Evolutionary conservation across 1,284 basidiomycete species (phyloP).

Genomic region (Puccinia hordei): DNA sequence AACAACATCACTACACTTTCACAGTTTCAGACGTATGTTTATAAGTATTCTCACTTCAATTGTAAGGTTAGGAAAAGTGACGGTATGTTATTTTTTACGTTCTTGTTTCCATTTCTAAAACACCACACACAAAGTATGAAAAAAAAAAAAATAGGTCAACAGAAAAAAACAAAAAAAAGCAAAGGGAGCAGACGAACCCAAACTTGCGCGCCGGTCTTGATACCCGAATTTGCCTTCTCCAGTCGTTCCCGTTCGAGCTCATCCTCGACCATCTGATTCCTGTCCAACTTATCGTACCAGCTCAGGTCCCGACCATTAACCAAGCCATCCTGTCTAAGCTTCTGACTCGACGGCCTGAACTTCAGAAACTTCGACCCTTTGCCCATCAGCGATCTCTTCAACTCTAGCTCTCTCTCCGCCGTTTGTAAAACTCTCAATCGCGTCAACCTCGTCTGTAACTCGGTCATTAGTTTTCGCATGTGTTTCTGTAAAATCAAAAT

Average conservation of each 20-base stretch:
- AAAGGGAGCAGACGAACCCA: conserved; percentile 32
- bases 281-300: conserved; percentile 50
- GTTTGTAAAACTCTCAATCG: conserved; percentile 34
- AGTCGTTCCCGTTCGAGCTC: conserved; percentile 35
- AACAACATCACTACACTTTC: too few species aligned
- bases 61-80: too few species aligned
- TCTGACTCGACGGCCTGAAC: neutral
- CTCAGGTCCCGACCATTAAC: conserved; percentile 40
- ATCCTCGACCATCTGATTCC: conserved; percentile 45
- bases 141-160: neutral
- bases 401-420: conserved; percentile 45
- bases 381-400: conserved; percentile 44
- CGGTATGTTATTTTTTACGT: conserved; percentile 25
- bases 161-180: neutral
- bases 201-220: conserved; percentile 49
- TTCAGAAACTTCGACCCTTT: conserved; percentile 45
- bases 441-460: conserved; percentile 25
- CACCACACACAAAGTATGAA: neutral
- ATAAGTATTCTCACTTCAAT: too few species aligned
- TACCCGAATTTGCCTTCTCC: conserved; percentile 33
- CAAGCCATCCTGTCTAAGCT: conserved; percentile 4
- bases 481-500: conserved; percentile 33
- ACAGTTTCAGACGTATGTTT: too few species aligned
- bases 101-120: conserved; percentile 50
- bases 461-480: conserved; percentile 27